Percentiles rank a stretch among this genome's conserved stretches.
Evolutionary conservation across 495 filamentous ascomycete genomes (phyloP).

Genomic region (Achaetomiella virescens): DNA sequence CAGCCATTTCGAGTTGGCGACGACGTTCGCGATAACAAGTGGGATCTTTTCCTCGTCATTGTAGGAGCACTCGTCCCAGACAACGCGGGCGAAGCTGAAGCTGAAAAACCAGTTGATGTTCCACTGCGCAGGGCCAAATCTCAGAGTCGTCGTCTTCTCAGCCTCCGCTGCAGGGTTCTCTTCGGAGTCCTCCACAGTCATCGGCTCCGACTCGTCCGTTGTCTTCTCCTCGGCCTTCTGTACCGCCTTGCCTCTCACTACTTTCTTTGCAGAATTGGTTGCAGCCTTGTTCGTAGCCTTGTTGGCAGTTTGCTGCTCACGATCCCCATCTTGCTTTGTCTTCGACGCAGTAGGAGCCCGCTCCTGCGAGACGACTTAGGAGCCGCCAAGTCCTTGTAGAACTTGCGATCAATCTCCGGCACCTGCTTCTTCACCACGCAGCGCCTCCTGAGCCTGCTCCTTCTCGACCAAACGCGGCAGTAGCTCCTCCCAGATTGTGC

Average conservation of each 20-base stretch:
- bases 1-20: constrained; percentile 56
- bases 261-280: too few species aligned
- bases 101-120: constrained; percentile 40
- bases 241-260: too few species aligned
- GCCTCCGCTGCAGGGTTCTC: too few species aligned
- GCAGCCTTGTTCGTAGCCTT: too few species aligned
- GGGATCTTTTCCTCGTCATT: constrained; percentile 26
- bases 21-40: constrained; percentile 32
- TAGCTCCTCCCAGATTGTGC: background rate
- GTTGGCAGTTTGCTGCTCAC: background rate
- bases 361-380: too few species aligned
- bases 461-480: background rate
- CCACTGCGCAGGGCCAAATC: background rate
- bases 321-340: background rate
- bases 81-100: constrained; percentile 55
- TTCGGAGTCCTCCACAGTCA: too few species aligned
- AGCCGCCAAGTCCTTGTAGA: background rate
- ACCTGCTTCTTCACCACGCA: constrained; percentile 9
- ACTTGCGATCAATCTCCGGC: constrained; percentile 1
- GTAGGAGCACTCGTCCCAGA: constrained; percentile 68
- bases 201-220: too few species aligned
- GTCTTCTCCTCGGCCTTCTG: too few species aligned
- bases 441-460: background rate
- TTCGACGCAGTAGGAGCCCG: background rate
- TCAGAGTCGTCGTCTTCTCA: background rate